phyloP scores from a whole-genome alignment of 1,284 basidiomycete genomes.

The Fomitopsis betulina region DNA sequence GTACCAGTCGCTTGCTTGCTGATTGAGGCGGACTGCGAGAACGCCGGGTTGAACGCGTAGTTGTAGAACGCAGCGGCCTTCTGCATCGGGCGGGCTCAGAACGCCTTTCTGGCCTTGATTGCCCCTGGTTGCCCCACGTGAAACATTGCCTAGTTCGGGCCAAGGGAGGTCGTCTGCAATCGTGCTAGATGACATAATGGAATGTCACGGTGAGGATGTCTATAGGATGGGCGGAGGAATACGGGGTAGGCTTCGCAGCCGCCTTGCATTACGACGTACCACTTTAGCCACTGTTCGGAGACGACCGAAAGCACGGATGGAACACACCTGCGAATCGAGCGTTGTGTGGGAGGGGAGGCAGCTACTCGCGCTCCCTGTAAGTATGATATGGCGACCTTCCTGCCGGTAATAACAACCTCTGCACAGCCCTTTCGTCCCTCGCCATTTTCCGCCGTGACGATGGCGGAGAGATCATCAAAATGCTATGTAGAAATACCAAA shows the following conservation, averaged over 20 bases:
- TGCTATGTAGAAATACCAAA: slow-evolving; percentile 4
- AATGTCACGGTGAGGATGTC: slow-evolving; percentile 2
- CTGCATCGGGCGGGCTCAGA: slow-evolving; percentile 59
- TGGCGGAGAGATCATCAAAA: slow-evolving; percentile 18
- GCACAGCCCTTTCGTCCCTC: slow-evolving; percentile 3
- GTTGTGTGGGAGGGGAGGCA: slow-evolving; percentile 22
- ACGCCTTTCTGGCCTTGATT: slow-evolving; percentile 81
- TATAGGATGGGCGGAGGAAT: slow-evolving; percentile 9
- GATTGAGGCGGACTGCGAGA: slow-evolving; percentile 65
- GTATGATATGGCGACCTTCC: slow-evolving; percentile 16
- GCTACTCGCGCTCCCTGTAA: slow-evolving; percentile 8
- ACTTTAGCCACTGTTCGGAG: slow-evolving; percentile 6
- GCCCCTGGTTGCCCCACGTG: slow-evolving; percentile 74
- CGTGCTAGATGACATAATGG: slow-evolving; percentile 29
- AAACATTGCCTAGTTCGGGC: slow-evolving; percentile 80
- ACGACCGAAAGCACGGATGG: slow-evolving; percentile 1
- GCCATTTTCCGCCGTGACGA: slow-evolving; percentile 5
- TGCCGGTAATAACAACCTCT: slow-evolving; percentile 1
- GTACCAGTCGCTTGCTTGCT: slow-evolving; percentile 75
- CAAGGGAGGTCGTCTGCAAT: slow-evolving; percentile 72
- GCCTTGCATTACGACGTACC: slow-evolving; percentile 2
- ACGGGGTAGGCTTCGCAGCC: not conserved
- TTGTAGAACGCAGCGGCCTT: slow-evolving; percentile 67
- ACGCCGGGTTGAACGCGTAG: slow-evolving; percentile 77
- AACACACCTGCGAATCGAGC: slow-evolving; percentile 4